These are phyloP conservation scores for Erythrophleum fordii DNA, from an alignment of 306 rosid species.

Conservation along the genomic window DNA sequence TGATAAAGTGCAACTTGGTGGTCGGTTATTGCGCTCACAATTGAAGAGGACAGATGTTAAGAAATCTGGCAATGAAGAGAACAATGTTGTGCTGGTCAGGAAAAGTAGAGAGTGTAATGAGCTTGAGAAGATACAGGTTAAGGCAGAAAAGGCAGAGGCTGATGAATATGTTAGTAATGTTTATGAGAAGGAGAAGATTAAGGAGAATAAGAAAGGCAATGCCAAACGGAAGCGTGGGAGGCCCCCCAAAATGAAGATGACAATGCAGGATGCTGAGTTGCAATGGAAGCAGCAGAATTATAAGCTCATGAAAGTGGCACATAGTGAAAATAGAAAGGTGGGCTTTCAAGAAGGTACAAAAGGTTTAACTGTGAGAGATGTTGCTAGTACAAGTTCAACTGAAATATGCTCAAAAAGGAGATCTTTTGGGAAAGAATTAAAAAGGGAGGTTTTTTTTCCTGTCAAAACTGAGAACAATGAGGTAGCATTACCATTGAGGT, in stretches of 20 bases:
- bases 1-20: slow-evolving; percentile 41
- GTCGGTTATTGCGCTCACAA: slow-evolving; percentile 71
- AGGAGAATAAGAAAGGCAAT: slow-evolving; percentile 37
- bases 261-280: slow-evolving; percentile 29
- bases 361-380: slow-evolving; percentile 36
- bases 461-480: slow-evolving; percentile 43
- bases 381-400: slow-evolving; percentile 36
- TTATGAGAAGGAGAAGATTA: slow-evolving; percentile 1
- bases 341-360: slow-evolving; percentile 22
- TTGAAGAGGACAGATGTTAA: slow-evolving; percentile 37
- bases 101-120: slow-evolving; percentile 29
- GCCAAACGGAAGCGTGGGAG: slow-evolving; percentile 39
- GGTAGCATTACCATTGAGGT: slow-evolving; percentile 32
- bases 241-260: slow-evolving; percentile 37
- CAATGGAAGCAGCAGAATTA: slow-evolving; percentile 50
- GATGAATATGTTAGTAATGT: slow-evolving; percentile 34
- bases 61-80: slow-evolving; percentile 41
- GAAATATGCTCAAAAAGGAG: slow-evolving; percentile 36
- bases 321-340: slow-evolving; percentile 39
- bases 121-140: slow-evolving; percentile 36
- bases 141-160: slow-evolving; percentile 43
- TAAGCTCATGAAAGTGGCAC: slow-evolving; percentile 35
- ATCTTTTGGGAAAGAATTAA: slow-evolving; percentile 35
- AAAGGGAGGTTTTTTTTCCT: slow-evolving; percentile 36
- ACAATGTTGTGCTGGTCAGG: slow-evolving; percentile 31